Base-by-base conservation (phyloP, 1,139 yeast genomes). In the Candida sp. region DNA sequence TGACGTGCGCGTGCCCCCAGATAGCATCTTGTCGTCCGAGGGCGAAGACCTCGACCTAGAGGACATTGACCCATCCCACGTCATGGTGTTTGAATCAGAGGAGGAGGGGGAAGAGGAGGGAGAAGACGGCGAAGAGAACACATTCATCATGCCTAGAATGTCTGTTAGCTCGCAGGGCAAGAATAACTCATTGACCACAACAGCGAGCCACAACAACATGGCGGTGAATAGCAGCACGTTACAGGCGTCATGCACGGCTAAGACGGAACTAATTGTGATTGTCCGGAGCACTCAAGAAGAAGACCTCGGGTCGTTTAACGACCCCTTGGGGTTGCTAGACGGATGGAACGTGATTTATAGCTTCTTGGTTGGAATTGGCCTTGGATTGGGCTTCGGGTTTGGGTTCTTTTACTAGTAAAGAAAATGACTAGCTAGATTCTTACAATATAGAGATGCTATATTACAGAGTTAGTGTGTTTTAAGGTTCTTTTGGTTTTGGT, bases 111-210 rank as follows among this genome's bases (percentile, higher is more conserved):
- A n/a, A n/a, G n/a, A n/a, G 27, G 42, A 27, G 3, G 43, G 28
- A n/a, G 32, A 27, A 27, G 33, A 40, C 3, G 43, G 17, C 5
- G 43, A 28, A 7, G 43, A 40, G 11, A 40, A 40, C 27, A 40
- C 43, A 17, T 40, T 40, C 28, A 40, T 40, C 17, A 40, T 40
- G 43, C 43, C 43, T 25, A 27, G 25, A 40, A 40, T 40, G 43
- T 40, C 43, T 5, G 32, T 40, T n/a, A 40, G 22, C 25, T 38
- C 41, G 5, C 41, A 38, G n/a, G 17, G 41, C 26, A 38, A 38
- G 8, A 38, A 38, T 38, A 38, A 9, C 3, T 22, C 27, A 35
- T 25, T 8, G 26, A 25, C 41, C 11, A 35, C 39, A 5, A 34
- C 22, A 4, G 17, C 26, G 25, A 22, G 25, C 40, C 9, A 37